phyloP scores from a whole-genome alignment of 1,139 yeast genomes.

The Kodamaea suecica region DNA sequence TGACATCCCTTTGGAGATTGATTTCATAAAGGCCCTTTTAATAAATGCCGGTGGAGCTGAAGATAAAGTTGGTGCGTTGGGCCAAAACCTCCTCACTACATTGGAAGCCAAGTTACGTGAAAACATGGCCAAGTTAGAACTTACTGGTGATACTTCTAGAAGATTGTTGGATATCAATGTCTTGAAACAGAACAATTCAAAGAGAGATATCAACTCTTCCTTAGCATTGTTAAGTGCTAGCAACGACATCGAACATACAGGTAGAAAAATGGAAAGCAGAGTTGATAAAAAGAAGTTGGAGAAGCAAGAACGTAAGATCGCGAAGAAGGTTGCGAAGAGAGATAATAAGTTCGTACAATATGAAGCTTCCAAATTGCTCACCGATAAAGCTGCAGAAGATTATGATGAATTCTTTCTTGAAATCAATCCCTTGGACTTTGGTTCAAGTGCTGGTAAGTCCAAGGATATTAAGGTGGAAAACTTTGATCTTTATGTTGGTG shows the following conservation, averaged over 20 bases:
- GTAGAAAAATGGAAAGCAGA: slow-evolving; percentile 86
- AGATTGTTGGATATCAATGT: slow-evolving; percentile 70
- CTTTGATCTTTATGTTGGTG: slow-evolving; percentile 92
- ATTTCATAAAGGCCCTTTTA: slow-evolving; percentile 60
- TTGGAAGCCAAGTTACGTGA: slow-evolving; percentile 58
- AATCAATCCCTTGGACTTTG: slow-evolving; percentile 91
- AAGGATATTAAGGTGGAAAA: slow-evolving; percentile 92
- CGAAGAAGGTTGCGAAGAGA: slow-evolving; percentile 93
- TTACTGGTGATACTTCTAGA: slow-evolving; percentile 78
- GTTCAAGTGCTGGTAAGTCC: slow-evolving; percentile 88
- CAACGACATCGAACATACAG: slow-evolving; percentile 84
- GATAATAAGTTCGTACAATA: slow-evolving; percentile 83
- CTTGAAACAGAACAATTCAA: slow-evolving; percentile 54
- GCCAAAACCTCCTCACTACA: slow-evolving; percentile 42
- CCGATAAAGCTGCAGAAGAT: slow-evolving; percentile 61
- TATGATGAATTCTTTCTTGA: slow-evolving; percentile 93
- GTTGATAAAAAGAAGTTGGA: slow-evolving; percentile 96
- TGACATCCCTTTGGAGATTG: slow-evolving; percentile 62
- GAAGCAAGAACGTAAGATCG: slow-evolving; percentile 95
- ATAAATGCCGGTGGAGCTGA: slow-evolving; percentile 75
- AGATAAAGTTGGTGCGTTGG: slow-evolving; percentile 52
- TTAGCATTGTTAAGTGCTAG: slow-evolving; percentile 71
- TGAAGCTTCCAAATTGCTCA: slow-evolving; percentile 86
- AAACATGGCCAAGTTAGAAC: slow-evolving; percentile 67
- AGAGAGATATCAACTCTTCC: slow-evolving; percentile 70